These are phyloP conservation scores for Yarrowia alimentaria DNA, from an alignment of 805 yeast species.

Conservation along the genomic window DNA sequence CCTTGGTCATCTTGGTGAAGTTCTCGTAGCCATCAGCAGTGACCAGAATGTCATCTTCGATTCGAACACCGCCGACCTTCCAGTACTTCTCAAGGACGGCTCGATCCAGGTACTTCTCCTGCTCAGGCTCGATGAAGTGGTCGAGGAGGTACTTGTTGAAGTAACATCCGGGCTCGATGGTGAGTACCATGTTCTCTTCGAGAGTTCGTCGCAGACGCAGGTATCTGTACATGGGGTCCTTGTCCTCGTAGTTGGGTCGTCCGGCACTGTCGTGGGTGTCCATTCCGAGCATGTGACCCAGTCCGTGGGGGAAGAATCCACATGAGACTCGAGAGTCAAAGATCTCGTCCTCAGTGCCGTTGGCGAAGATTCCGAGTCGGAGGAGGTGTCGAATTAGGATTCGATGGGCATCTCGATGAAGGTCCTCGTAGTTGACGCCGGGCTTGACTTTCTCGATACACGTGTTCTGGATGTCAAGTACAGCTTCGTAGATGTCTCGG, in stretches of 20 bases:
- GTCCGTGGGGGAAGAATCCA: slow-evolving; percentile 90
- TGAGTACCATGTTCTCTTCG: slow-evolving; percentile 75
- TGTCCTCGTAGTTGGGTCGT: slow-evolving; percentile 76
- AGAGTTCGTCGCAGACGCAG: slow-evolving; percentile 77
- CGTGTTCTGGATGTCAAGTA: slow-evolving; percentile 73
- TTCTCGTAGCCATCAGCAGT: slow-evolving; percentile 76
- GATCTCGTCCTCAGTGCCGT: slow-evolving; percentile 60
- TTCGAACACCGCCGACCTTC: slow-evolving; percentile 95
- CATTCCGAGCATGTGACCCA: slow-evolving; percentile 91
- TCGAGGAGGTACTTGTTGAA: slow-evolving; percentile 80
- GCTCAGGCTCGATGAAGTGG: slow-evolving; percentile 49
- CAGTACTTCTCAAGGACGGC: slow-evolving; percentile 72
- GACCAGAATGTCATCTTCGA: slow-evolving; percentile 87
- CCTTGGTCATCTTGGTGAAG: slow-evolving; percentile 78
- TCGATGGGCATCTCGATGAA: slow-evolving; percentile 77
- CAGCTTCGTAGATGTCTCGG: slow-evolving; percentile 74
- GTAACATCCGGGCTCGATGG: slow-evolving; percentile 94
- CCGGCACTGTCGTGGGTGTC: slow-evolving; percentile 98
- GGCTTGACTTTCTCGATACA: slow-evolving; percentile 75
- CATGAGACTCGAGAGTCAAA: slow-evolving; percentile 67
- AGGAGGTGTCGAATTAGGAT: slow-evolving; percentile 70
- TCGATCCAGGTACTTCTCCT: slow-evolving; percentile 59
- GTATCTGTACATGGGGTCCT: slow-evolving; percentile 70
- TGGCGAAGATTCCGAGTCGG: slow-evolving; percentile 70
- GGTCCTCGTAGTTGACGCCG: slow-evolving; percentile 80